These are phyloP conservation scores for Thelephora ganbajun DNA, from an alignment of 768 basidiomycete genomes.

Conservation along the genomic window DNA sequence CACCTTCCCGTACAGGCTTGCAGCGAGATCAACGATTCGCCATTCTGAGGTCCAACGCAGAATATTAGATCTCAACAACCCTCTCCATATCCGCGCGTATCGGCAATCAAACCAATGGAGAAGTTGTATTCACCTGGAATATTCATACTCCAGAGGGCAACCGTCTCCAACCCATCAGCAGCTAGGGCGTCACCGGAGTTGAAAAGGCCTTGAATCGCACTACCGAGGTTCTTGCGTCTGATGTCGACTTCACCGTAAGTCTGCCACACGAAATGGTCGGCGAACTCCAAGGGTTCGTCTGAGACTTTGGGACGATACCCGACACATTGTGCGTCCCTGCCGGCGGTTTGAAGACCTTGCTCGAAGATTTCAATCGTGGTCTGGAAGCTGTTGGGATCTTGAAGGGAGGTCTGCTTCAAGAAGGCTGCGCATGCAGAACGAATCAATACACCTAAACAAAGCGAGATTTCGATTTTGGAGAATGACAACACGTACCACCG, in stretches of 20 bases:
- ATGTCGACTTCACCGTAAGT: slow-evolving; percentile 62
- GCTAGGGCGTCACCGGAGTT: slow-evolving; percentile 43
- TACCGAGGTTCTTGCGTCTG: slow-evolving; percentile 61
- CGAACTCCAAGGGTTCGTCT: slow-evolving; percentile 53
- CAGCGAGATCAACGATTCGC: slow-evolving; percentile 81
- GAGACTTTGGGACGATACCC: slow-evolving; percentile 60
- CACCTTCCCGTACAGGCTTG: slow-evolving; percentile 71
- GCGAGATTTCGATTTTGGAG: too few relatives aligned
- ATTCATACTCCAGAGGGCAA: slow-evolving; percentile 78
- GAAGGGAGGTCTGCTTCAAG: slow-evolving; percentile 37
- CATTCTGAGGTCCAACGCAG: slow-evolving; percentile 50
- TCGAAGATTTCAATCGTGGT: slow-evolving; percentile 57
- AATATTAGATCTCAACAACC: neutral
- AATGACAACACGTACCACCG: slow-evolving; percentile 45
- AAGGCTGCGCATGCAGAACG: slow-evolving; percentile 23
- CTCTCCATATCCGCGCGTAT: too few relatives aligned
- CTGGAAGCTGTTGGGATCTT: slow-evolving; percentile 32
- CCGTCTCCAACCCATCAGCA: slow-evolving; percentile 44
- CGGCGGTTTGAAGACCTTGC: slow-evolving; percentile 23
- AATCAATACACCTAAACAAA: too few relatives aligned
- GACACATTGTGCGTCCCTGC: slow-evolving; percentile 14
- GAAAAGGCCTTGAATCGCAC: slow-evolving; percentile 56
- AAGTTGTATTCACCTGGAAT: slow-evolving; percentile 42
- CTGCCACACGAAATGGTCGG: slow-evolving; percentile 57
- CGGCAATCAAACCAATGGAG: neutral